Evolutionary conservation across 106 monocot genomes (phyloP), one percentile per base, ranked within the genome.

Genomic region (Triglochin maritima): DNA sequence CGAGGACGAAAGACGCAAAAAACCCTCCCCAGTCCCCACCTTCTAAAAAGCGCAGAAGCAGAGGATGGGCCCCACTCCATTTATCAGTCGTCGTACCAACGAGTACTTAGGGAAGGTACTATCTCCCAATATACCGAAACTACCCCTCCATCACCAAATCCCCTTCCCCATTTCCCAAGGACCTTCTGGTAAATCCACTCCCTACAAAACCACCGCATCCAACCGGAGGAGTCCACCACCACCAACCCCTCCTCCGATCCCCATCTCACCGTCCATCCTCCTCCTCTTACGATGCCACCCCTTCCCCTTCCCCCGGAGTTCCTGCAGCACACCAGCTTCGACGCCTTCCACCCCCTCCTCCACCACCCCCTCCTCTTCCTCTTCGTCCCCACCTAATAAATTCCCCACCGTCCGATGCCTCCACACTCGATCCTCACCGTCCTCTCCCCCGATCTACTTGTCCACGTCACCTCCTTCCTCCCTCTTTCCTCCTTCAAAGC

Each of bases 371-470:
- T 74, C 49, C 83, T 80, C 64, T 88, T 86, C 80, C 93, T 88
- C 65, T 83, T 88, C 73, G 74, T 84, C 62, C 93, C 93, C 17
- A 88, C 92, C 68, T 92, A 68, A 79, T 54, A 10, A 3, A 12
- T 11, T 9, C 13, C 48, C 14, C 57, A 13, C 57, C 52, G 16
- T 56, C 44, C 42, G 51, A 54, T 9, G 5, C 63, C 64, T 4
- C 15, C 13, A 4, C n/a, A 49, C 4, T 74, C 79, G 14, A 74
- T 72, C 57, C 11, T 68, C 15, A 29, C 67, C 66, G 75, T 63
- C n/a, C 76, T 93, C 9, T 82, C 89, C 7, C 42, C 73, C 3
- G 93, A 94, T 60, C 70, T 94, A n/a, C 70, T 86, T 29, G 59
- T 80, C 57, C 81, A 67, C 59, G 73, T 94, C 75, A 74, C 89